Evolutionary conservation across 225 moss, liverwort and hornwort species (phyloP), one percentile per base, ranked within the genome.

Genomic region (Anthoceros angustus): DNA sequence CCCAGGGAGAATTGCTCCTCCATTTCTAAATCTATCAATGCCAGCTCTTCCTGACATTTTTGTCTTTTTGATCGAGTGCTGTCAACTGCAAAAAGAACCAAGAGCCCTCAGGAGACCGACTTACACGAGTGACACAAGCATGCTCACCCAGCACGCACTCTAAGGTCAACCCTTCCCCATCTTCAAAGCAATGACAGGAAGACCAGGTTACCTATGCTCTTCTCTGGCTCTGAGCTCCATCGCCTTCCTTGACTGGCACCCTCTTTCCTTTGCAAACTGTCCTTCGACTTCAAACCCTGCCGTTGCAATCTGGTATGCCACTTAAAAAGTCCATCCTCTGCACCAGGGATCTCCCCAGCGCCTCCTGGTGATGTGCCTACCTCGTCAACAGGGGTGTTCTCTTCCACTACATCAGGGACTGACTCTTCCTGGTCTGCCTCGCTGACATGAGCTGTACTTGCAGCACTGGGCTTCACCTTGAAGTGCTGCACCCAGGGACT

Each of bases 401-500:
- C 55, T 55, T 55, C 55, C 12, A 55, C 78, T 39, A 72, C 74
- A 26, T 72, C 84, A 42, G 43, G 41, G 18, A 38, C 63, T 42
- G 40, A 62, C 40, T 72, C 78, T 46, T 23, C 62, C 40, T 14
- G 12, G 68, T 65, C 61, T 15, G 68, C 23, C 55, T 73, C 55
- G 43, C 32, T 32, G 32, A 32, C 32, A 4, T 32, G 55, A 66
- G 67, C 63, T 65, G 70, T 40, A 42, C 21, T 67, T 48, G 45
- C 24, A 61, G 40, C 64, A 20, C 16, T 65, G 70, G 25, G 70
- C 18, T 60, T 39, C 76, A 50, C 38, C 5, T 25, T 80, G 55
- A 84, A 84, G 61, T 84, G 84, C 25, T 76, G 72, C 65, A 84
- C 72, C 84, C 84, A 84, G 43, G 84, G 84, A 43, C 74, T 84